These are phyloP conservation scores for Apiospora arundinis DNA, from an alignment of 2,329 filamentous ascomycete genomes.

Conservation along the genomic window DNA sequence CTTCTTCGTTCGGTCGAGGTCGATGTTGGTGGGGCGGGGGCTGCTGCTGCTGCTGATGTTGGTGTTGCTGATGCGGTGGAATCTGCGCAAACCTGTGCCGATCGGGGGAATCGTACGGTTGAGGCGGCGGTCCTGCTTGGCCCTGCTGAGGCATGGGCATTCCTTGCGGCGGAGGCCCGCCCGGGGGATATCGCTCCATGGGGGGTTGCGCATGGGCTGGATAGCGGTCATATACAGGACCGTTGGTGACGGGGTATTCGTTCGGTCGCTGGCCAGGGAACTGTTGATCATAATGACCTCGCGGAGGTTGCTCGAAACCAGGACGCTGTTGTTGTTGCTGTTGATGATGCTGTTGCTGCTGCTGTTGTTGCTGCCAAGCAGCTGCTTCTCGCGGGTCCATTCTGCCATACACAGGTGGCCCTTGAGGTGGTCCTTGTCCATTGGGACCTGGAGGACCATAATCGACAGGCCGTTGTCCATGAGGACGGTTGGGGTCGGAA, in stretches of 20 bases:
- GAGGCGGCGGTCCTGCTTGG: conserved; percentile 32
- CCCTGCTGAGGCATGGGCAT: conserved; percentile 36
- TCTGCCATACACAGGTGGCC: conserved; percentile 48
- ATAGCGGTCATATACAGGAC: conserved; percentile 46
- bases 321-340: conserved; percentile 35
- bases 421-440: conserved; percentile 41
- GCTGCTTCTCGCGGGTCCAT: conserved; percentile 40
- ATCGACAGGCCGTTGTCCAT: conserved; percentile 52
- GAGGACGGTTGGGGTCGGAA: conserved; percentile 54
- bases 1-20: conserved; percentile 53
- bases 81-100: conserved; percentile 51
- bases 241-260: conserved; percentile 55
- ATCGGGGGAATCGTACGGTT: conserved; percentile 58
- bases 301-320: conserved; percentile 47
- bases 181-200: conserved; percentile 48
- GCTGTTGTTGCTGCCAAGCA: conserved; percentile 38
- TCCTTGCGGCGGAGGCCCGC: conserved; percentile 40
- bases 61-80: conserved; percentile 41
- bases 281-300: conserved; percentile 51
- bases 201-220: conserved; percentile 45
- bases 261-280: conserved; percentile 51
- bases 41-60: conserved; percentile 40
- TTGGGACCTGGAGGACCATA: conserved; percentile 45
- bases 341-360: neutral
- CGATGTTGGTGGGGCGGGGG: conserved; percentile 41